Evolutionary conservation across 352 stramenopile species (phyloP), one percentile per base, ranked within the genome.

Genomic region (Globisporangium carolinianum): DNA sequence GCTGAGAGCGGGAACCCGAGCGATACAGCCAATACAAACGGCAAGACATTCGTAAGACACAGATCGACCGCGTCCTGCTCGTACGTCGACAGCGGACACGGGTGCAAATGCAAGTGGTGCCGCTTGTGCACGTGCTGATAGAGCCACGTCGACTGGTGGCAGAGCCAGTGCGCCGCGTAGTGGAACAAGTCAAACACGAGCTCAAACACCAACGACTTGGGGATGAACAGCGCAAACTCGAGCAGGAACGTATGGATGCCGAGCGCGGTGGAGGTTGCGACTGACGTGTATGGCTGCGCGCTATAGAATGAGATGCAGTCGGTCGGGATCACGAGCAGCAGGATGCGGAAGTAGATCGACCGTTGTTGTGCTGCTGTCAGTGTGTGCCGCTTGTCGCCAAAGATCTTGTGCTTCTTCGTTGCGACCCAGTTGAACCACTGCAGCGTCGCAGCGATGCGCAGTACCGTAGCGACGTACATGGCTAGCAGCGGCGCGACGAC

Each of bases 111-210:
- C 62, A 75, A 57, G 56, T 96, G 87, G 54, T 96, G 87, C 18
- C 69, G 79, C 68, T 93, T 93, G 76, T 96, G 87, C 11, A 79
- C 78, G 48, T 91, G 71, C 61, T 78, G 71, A 64, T 93, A 93
- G 4, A 95, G 73, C 68, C 77, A 86, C 47, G 73, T 60, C 49
- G 73, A 74, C 45, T 72, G 66, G 58, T 92, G 84, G 58, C 78
- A 92, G 32, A 66, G 50, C 73, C 82, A 89, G 66, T 96, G 87
- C 57, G 79, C 72, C 3, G 57, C 57, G 55, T 86, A 96, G 70
- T 96, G 87, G 59, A 93, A 91, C 3, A 94, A 74, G 68, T 96
- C 87, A 60, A 96, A 95, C 35, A 84, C 58, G 37, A 94, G 9
- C 52, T 96, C 87, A 58, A 95, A 92, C 18, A 78, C 52, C 18